Percentiles rank a stretch among this genome's conserved stretches.
phyloP scores from a whole-genome alignment of 1,139 yeast species.

The Blastobotrys niveus region DNA sequence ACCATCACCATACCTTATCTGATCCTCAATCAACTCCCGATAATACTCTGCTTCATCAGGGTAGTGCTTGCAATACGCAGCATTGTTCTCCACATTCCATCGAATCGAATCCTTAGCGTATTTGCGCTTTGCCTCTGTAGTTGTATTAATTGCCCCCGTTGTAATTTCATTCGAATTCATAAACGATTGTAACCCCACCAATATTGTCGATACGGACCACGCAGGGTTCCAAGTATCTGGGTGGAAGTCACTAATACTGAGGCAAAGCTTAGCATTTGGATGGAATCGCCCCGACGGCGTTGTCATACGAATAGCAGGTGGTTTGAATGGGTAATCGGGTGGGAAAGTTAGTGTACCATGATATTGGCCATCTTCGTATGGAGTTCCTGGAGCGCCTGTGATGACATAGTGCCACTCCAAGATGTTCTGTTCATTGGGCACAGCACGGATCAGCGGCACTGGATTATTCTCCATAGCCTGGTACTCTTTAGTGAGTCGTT shows the following conservation, averaged over 20 bases:
- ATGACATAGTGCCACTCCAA: conserved; percentile 65
- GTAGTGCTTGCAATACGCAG: conserved; percentile 8
- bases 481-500: conserved; percentile 67
- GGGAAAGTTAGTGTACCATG: conserved; percentile 86
- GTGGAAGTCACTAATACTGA: conserved; percentile 87
- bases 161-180: conserved; percentile 44
- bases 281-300: conserved; percentile 82
- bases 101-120: conserved; percentile 51
- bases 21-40: conserved; percentile 5
- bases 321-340: conserved; percentile 82
- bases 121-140: conserved; percentile 41
- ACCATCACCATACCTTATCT: neutral
- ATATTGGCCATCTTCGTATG: conserved; percentile 80
- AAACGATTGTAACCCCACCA: conserved; percentile 76
- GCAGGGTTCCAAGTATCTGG: conserved; percentile 95
- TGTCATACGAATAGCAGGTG: conserved; percentile 83
- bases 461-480: conserved; percentile 67
- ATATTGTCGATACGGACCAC: conserved; percentile 83
- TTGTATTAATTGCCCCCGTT: conserved; percentile 41
- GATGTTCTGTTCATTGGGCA: conserved; percentile 74
- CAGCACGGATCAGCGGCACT: conserved; percentile 75
- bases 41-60: conserved; percentile 13
- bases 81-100: conserved; percentile 45
- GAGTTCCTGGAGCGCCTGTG: conserved; percentile 83
- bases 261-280: conserved; percentile 71